Percentiles rank a stretch among this genome's conserved stretches.
Evolutionary conservation across 2,329 filamentous ascomycete genomes (phyloP).

Genomic region (Didymella keratinophila): DNA sequence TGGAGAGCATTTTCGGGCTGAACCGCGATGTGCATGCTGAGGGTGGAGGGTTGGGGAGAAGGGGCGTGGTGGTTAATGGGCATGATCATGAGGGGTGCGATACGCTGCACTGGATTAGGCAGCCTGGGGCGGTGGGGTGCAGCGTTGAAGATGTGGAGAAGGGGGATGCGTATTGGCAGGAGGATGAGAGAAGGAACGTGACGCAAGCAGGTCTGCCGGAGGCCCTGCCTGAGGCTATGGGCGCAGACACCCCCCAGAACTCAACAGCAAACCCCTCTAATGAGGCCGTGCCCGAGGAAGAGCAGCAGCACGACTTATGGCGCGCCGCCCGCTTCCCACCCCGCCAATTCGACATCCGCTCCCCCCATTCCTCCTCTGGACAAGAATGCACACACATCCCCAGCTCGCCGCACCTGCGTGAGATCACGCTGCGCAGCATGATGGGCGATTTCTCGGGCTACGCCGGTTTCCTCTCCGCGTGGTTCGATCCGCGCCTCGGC

Average conservation of each 20-base stretch:
- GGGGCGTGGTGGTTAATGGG: constrained; percentile 84
- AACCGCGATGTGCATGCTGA: constrained; percentile 67
- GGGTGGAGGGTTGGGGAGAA: constrained; percentile 70
- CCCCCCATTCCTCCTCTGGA: no score
- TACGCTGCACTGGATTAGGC: constrained; percentile 72
- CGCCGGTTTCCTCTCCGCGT: constrained; percentile 84
- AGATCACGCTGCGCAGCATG: constrained; percentile 96
- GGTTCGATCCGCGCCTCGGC: constrained; percentile 76
- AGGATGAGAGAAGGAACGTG: not conserved
- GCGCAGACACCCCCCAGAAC: not conserved
- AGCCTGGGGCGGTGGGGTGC: constrained; percentile 29
- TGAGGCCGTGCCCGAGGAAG: not conserved
- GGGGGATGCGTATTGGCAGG: constrained; percentile 26
- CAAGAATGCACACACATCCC: constrained; percentile 30
- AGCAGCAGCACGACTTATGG: constrained; percentile 27
- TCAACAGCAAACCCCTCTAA: no score
- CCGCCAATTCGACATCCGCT: constrained; percentile 30
- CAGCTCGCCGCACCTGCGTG: constrained; percentile 70
- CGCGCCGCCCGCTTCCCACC: constrained; percentile 33
- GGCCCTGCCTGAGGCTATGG: no score
- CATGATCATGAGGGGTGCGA: constrained; percentile 97
- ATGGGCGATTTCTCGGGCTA: constrained; percentile 98
- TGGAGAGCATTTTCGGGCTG: constrained; percentile 85
- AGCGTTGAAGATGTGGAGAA: constrained; percentile 14
- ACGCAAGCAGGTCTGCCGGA: no score